Evolutionary conservation across 169 alveolate genomes (phyloP).

Genomic region (Theileria sp.): DNA sequence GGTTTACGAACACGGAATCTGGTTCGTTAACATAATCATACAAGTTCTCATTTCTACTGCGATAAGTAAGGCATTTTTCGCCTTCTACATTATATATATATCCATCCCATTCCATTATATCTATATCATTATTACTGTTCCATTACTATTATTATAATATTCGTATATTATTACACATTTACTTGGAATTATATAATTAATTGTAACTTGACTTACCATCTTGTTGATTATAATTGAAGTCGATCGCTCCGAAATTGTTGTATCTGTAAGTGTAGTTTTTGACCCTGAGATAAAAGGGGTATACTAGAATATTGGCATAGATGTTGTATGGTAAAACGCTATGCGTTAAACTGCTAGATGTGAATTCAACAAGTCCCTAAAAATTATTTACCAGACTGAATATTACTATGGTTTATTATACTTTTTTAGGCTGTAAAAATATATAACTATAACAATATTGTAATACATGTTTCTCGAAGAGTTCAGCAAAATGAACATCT

Average conservation of each 20-base stretch:
- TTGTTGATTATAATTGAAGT: slow-evolving; percentile 32
- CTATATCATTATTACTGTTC: neutral
- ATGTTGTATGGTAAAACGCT: slow-evolving; percentile 15
- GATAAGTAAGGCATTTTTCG: slow-evolving; percentile 5
- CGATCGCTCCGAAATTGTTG: slow-evolving; percentile 62
- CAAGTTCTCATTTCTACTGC: slow-evolving; percentile 19
- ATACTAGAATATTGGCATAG: slow-evolving; percentile 1
- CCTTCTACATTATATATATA: slow-evolving; percentile 25
- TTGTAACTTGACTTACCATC: slow-evolving; percentile 11
- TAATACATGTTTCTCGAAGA: slow-evolving; percentile 67
- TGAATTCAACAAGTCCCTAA: slow-evolving; percentile 59
- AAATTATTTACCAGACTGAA: neutral
- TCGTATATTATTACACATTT: neutral
- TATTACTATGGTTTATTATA: neutral
- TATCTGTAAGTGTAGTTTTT: slow-evolving; percentile 26
- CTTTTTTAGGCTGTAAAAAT: slow-evolving; percentile 1
- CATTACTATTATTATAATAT: neutral
- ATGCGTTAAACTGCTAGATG: slow-evolving; percentile 66
- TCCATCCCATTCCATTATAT: slow-evolving; percentile 42
- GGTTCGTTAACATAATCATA: slow-evolving; percentile 22
- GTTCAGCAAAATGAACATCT: slow-evolving; percentile 78
- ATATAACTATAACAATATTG: neutral
- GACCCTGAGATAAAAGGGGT: slow-evolving; percentile 1
- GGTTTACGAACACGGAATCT: slow-evolving; percentile 18
- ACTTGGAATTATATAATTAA: neutral